These are phyloP conservation scores for Diaporthe longicolla DNA, from an alignment of 2,329 filamentous ascomycete species.

Conservation along the genomic window DNA sequence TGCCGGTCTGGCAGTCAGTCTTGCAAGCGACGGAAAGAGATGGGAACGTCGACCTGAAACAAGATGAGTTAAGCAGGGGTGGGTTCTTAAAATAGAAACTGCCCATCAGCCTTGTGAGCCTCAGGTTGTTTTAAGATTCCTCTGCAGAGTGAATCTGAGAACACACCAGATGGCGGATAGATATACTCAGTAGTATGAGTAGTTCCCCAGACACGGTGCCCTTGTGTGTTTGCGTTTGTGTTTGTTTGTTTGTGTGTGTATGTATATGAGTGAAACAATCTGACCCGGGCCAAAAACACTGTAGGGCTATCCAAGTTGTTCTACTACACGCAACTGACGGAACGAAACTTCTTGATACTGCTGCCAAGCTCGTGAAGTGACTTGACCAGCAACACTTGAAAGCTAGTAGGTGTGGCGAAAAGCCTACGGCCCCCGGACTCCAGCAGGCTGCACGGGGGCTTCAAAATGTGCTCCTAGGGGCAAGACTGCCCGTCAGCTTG, in stretches of 20 bases:
- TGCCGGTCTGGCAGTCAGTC: slow-evolving; percentile 5
- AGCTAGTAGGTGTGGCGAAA: background rate
- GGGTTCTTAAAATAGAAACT: slow-evolving; percentile 34
- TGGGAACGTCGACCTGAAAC: slow-evolving; percentile 34
- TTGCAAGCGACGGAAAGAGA: slow-evolving; percentile 13
- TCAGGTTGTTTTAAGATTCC: background rate
- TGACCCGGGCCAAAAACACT: slow-evolving; percentile 4
- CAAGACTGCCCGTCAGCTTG: background rate
- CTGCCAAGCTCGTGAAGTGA: background rate
- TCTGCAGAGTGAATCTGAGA: background rate
- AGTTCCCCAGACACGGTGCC: background rate
- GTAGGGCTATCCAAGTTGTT: background rate
- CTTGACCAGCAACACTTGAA: background rate
- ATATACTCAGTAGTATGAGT: background rate
- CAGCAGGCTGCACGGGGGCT: background rate
- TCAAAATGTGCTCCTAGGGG: background rate
- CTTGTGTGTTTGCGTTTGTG: background rate
- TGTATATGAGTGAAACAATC: slow-evolving; percentile 10
- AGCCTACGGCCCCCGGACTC: background rate
- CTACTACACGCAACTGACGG: no score
- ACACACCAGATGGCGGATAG: background rate
- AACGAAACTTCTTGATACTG: background rate
- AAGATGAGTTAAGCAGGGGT: slow-evolving; percentile 24
- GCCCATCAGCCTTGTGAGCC: slow-evolving; percentile 34
- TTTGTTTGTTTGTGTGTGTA: background rate